Evolutionary conservation across 345 rosid genomes (phyloP).

Genomic region (Eucalyptus regnans): DNA sequence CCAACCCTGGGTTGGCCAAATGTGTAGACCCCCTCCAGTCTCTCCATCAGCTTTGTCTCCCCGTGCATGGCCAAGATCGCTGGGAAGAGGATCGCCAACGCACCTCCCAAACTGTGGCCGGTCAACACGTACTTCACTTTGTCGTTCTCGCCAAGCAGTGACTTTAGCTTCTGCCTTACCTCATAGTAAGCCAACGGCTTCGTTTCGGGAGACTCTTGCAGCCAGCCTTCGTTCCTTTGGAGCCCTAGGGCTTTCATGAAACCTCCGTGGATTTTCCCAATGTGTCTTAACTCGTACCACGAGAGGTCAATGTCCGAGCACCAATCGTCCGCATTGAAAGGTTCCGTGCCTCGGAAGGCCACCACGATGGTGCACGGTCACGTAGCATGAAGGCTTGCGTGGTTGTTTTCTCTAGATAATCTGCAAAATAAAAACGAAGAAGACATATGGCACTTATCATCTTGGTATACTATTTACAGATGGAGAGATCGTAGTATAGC

Average conservation of each 20-base stretch:
- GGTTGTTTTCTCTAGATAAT: slow-evolving; percentile 1
- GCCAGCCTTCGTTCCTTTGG: background rate
- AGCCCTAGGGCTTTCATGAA: slow-evolving; percentile 63
- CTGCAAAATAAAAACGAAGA: background rate
- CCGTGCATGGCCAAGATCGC: slow-evolving; percentile 42
- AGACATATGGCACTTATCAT: background rate
- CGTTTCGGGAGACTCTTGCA: fast-evolving
- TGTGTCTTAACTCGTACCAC: slow-evolving; percentile 14
- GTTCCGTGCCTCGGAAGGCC: slow-evolving; percentile 39
- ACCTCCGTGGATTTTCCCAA: slow-evolving; percentile 45
- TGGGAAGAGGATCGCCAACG: slow-evolving; percentile 39
- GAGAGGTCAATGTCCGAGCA: slow-evolving; percentile 32
- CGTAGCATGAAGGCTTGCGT: slow-evolving; percentile 22
- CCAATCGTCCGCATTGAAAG: slow-evolving; percentile 34
- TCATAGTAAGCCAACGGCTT: slow-evolving; percentile 39
- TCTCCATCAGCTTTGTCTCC: slow-evolving; percentile 22
- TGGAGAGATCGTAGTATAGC: background rate
- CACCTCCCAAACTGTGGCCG: slow-evolving; percentile 71
- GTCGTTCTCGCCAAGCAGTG: background rate
- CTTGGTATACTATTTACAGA: background rate
- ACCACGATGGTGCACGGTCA: slow-evolving; percentile 11
- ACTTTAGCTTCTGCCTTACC: slow-evolving; percentile 25
- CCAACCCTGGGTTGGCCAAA: slow-evolving; percentile 80
- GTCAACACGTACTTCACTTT: slow-evolving; percentile 40
- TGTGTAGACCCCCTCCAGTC: slow-evolving; percentile 57